phyloP scores from a whole-genome alignment of 768 basidiomycete genomes.

The Chlorophyllum brunneum region DNA sequence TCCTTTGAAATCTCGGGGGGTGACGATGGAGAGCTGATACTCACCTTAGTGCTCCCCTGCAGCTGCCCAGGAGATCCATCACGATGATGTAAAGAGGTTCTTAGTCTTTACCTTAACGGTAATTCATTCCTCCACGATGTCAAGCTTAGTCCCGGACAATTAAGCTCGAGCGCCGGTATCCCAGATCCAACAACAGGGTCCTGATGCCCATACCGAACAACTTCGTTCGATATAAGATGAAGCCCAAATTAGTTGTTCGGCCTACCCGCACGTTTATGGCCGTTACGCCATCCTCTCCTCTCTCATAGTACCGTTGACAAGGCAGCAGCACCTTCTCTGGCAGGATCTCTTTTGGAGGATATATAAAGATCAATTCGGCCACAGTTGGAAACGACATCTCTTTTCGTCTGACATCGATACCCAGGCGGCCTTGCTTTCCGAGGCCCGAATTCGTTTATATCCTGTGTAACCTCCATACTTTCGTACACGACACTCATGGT shows the following conservation, averaged over 20 bases:
- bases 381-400: background rate
- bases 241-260: conserved; percentile 6
- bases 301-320: conserved; percentile 14
- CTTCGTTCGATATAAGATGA: conserved; percentile 13
- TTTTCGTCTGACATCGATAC: background rate
- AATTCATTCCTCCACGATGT: conserved; percentile 11
- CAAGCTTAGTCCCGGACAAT: conserved; percentile 12
- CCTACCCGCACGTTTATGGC: conserved; percentile 11
- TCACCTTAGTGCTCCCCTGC: background rate
- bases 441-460: background rate
- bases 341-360: background rate
- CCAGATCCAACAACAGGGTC: conserved; percentile 13
- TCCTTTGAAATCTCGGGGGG: too few relatives aligned
- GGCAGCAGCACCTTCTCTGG: conserved; percentile 9
- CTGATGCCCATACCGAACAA: conserved; percentile 7
- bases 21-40: too few relatives aligned
- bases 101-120: conserved; percentile 5
- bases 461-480: background rate
- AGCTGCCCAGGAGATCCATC: background rate
- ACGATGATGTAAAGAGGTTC: conserved; percentile 4
- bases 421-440: background rate
- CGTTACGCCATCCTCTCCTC: conserved; percentile 11
- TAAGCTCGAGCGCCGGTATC: conserved; percentile 11
- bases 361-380: background rate
- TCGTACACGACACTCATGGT: conserved; percentile 4